Percentiles rank a stretch among this genome's conserved stretches.
Conservation (phyloP, 2,329 filamentous ascomycete genomes). For the Gaeumannomyces tritici region DNA sequence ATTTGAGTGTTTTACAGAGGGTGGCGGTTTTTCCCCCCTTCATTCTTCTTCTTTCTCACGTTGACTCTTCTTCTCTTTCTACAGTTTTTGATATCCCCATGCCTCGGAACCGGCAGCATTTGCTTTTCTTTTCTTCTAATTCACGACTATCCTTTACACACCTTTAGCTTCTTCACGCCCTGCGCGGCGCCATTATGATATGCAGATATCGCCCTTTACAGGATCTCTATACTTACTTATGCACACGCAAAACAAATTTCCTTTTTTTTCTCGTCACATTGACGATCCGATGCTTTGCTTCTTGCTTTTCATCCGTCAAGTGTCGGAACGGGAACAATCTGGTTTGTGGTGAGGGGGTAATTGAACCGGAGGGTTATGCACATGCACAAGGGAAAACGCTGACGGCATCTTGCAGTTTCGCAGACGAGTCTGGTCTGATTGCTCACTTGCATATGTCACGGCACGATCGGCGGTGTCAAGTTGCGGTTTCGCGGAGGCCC, state of each 20-base stretch:
- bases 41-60: background rate
- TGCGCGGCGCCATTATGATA: background rate
- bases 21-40: background rate
- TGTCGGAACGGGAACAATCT: too few relatives aligned
- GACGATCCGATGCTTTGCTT: background rate
- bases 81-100: slow-evolving; percentile 3
- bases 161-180: background rate
- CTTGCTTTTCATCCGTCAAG: too few relatives aligned
- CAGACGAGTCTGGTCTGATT: background rate
- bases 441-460: background rate
- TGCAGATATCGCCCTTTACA: background rate
- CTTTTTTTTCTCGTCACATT: background rate
- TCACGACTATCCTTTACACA: background rate
- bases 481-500: background rate
- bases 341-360: too few relatives aligned
- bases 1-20: background rate
- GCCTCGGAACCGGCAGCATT: slow-evolving; percentile 4
- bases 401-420: background rate
- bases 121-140: slow-evolving; percentile 1
- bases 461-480: background rate
- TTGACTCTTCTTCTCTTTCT: slow-evolving; percentile 1
- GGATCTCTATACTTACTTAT: background rate
- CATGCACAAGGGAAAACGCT: background rate
- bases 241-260: background rate
- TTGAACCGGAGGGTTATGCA: background rate